Base-by-base conservation (phyloP, 441 rosid species). In the Erodium moschatum region DNA sequence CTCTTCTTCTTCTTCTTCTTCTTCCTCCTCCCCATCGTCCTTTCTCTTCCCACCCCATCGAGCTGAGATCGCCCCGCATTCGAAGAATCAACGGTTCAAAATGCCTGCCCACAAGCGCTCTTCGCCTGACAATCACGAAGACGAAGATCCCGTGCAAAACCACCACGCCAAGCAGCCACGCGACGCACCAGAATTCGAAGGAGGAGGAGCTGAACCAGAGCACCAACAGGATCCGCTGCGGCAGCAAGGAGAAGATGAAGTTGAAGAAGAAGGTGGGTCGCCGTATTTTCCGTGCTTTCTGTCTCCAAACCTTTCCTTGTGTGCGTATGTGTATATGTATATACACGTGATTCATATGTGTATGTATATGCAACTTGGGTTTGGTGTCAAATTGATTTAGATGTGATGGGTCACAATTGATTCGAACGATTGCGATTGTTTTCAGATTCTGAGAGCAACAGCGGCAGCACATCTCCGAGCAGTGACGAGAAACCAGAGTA, bases 21-120 rank as follows among this genome's bases (percentile, higher is more conserved):
- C 52, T 48, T 29, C 31, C 64, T 21, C 64, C 38, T 64, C 42
- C 10, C 24, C 8, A 5, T 52, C 11, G 20, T 15, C 13, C 46
- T 31, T 31, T 65, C 42, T 35, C 19, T 33, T 2, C 10, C 13
- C 67, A 8, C 3, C 64, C 5, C 64, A 20, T 21, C 64, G 31
- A 20, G 27, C 64, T 21, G 15, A 61, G 64, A 61, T 61, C 64
- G 64, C 64, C 10, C 64, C 64, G 31, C 64, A 24, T 61, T 61
- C 64, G 31, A 24, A 21, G 15, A 61, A 61, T 61, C 24, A 24
- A 24, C 64, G 64, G 33, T 61, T 4, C 21, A 24, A 61, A 89
- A 91, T 89, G 97, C 96, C 93, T 72, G 80, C 93, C 31, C 85
- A 85, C 77, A 84, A 82, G 86, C 89, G 81, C 77, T 67, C 83